Evolutionary conservation across 495 filamentous ascomycete genomes (phyloP).

Genomic region (Aeminium ludgeri): DNA sequence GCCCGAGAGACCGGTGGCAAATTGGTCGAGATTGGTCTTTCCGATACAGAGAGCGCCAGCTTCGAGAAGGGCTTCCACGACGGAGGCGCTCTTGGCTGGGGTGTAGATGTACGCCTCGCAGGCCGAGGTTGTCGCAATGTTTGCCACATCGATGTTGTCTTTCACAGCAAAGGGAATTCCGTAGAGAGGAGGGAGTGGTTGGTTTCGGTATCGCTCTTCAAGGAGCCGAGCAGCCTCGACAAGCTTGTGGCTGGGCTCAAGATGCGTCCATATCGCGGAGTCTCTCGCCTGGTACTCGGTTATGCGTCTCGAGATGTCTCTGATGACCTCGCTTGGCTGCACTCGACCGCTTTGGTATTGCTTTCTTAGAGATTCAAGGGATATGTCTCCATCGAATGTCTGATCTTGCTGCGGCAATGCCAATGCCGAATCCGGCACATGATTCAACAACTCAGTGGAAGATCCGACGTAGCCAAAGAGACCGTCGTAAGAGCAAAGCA

Average conservation of each 20-base stretch:
- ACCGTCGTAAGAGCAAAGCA: constrained; percentile 9
- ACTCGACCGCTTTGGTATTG: constrained; percentile 21
- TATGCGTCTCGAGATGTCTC: constrained; percentile 26
- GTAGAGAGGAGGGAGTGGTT: constrained; percentile 38
- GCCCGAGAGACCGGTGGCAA: constrained; percentile 43
- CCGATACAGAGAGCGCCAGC: constrained; percentile 45
- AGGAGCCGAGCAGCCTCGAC: constrained; percentile 31
- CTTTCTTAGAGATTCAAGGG: constrained; percentile 26
- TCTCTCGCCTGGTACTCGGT: constrained; percentile 28
- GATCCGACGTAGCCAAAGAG: constrained; percentile 9
- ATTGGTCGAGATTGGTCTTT: constrained; percentile 52
- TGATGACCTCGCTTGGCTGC: constrained; percentile 25
- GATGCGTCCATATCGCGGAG: constrained; percentile 39
- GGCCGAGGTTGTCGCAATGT: constrained; percentile 41
- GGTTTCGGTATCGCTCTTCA: constrained; percentile 28
- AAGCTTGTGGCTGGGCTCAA: constrained; percentile 25
- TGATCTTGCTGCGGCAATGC: not conserved
- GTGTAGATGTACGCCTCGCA: constrained; percentile 38
- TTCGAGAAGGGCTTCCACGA: constrained; percentile 25
- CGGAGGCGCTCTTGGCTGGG: constrained; percentile 26
- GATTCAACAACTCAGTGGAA: not conserved
- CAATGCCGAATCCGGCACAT: not conserved
- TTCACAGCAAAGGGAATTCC: constrained; percentile 50
- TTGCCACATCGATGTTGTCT: constrained; percentile 44
- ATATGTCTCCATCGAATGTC: constrained; percentile 7